Evolutionary conservation across 345 rosid species (phyloP), one percentile per base, ranked within the genome.

Genomic region (Alliaria petiolata): DNA sequence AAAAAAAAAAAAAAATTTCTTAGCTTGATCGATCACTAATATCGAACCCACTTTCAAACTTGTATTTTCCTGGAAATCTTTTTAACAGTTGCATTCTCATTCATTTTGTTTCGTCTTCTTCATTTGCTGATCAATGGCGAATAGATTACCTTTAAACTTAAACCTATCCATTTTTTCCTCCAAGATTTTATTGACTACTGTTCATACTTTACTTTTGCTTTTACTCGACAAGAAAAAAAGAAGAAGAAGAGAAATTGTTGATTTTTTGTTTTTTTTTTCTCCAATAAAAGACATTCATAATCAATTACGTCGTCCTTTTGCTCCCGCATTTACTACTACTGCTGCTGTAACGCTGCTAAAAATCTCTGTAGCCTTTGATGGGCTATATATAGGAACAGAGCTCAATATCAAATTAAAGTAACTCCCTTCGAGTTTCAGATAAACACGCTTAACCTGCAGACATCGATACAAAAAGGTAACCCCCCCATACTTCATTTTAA

Each of bases 181-280:
- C n/a, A n/a, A n/a, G n/a, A n/a, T 63, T 28, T 36, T 39, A 38
- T 54, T 33, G 69, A 68, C 34, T 14, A 74, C 78, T 75, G 42
- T 74, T 67, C 19, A 31, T 62, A 53, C 74, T 75, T 75, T 68
- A 75, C 74, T 75, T 67, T 61, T 68, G 69, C 79, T 75, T 75
- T 58, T 40, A 61, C 67, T 59, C 55, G 73, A 67, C 62, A 34
- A 13, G 30, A n/a, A 31, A 61, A 42, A 53, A 30, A 30, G 50
- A 35, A 35, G 2, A 38, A 35, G 28, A n/a, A 38, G 34, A 16
- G 15, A 65, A 15, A 11, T 38, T 20, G 68, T 62, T 34, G 39
- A 13, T 20, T 28, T n/a, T 60, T 50, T 16, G n/a, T n/a, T n/a
- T n/a, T n/a, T n/a, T 39, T 16, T 36, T 53, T 14, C 5, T 62